These are phyloP conservation scores for Ustulina deusta DNA, from an alignment of 2,329 filamentous ascomycete species.

Conservation along the genomic window DNA sequence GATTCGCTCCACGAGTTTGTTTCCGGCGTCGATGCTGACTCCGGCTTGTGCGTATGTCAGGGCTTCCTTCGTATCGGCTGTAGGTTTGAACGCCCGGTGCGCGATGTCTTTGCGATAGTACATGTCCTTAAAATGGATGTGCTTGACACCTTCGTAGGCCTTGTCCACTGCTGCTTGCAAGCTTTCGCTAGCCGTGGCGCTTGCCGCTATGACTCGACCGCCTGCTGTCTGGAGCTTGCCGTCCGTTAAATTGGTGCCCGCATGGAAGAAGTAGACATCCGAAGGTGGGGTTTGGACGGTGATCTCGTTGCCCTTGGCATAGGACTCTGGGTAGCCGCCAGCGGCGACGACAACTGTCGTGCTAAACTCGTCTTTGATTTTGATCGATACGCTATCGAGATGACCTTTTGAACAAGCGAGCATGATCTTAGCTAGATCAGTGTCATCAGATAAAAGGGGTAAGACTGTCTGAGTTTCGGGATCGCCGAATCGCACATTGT, in stretches of 20 bases:
- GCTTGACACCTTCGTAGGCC: constrained; percentile 85
- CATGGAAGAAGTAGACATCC: constrained; percentile 86
- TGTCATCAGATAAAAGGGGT: constrained; percentile 79
- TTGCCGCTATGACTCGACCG: constrained; percentile 94
- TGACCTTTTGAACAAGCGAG: constrained; percentile 82
- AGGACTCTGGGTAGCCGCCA: constrained; percentile 88
- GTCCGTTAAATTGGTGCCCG: constrained; percentile 78
- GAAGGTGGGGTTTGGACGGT: constrained; percentile 59
- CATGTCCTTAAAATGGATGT: constrained; percentile 87
- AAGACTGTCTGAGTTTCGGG: constrained; percentile 85
- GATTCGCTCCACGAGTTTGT: constrained; percentile 91
- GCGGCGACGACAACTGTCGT: constrained; percentile 95
- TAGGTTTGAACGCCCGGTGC: constrained; percentile 73
- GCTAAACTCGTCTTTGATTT: constrained; percentile 77
- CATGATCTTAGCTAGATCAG: constrained; percentile 90
- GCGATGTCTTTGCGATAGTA: constrained; percentile 95
- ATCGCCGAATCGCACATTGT: constrained; percentile 84
- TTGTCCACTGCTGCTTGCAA: constrained; percentile 85
- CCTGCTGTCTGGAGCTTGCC: constrained; percentile 80
- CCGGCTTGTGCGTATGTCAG: constrained; percentile 95
- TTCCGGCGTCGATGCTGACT: constrained; percentile 94
- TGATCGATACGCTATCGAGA: constrained; percentile 76
- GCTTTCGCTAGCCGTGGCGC: constrained; percentile 76
- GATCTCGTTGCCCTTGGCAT: constrained; percentile 80
- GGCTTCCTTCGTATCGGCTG: constrained; percentile 57